A percentile compares a stretch with the other conserved stretches of the same genome.
phyloP scores from a whole-genome alignment of 2,329 filamentous ascomycete species.

The Eutypa lata region DNA sequence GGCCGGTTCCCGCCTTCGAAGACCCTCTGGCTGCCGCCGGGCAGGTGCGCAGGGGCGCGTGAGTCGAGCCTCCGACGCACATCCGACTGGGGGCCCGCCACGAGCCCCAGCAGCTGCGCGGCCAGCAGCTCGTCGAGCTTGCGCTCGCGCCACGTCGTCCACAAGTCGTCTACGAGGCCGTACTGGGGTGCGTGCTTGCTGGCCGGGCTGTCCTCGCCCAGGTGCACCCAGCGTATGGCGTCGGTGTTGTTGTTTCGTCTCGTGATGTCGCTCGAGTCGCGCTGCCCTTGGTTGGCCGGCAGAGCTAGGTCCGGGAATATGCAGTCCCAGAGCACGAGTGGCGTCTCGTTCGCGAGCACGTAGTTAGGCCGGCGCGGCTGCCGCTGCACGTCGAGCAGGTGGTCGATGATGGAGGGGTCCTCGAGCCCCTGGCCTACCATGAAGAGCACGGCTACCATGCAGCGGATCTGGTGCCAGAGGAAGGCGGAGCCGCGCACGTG shows the following conservation, averaged over 20 bases:
- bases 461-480: slow-evolving; percentile 95
- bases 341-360: slow-evolving; percentile 84
- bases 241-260: slow-evolving; percentile 49
- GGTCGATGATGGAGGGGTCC: slow-evolving; percentile 65
- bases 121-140: slow-evolving; percentile 91
- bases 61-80: slow-evolving; percentile 14
- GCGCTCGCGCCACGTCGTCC: slow-evolving; percentile 76
- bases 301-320: slow-evolving; percentile 62
- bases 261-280: slow-evolving; percentile 23
- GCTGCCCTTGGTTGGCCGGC: slow-evolving; percentile 26
- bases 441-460: slow-evolving; percentile 92
- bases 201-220: slow-evolving; percentile 61
- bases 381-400: slow-evolving; percentile 69
- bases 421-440: slow-evolving; percentile 87
- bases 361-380: slow-evolving; percentile 80
- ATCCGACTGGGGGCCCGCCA: slow-evolving; percentile 36
- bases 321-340: slow-evolving; percentile 94
- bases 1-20: slow-evolving; percentile 56
- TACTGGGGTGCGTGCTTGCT: slow-evolving; percentile 59
- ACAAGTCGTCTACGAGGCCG: slow-evolving; percentile 71
- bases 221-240: slow-evolving; percentile 73
- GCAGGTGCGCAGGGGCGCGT: slow-evolving; percentile 1
- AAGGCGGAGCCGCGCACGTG: slow-evolving; percentile 88
- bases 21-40: slow-evolving; percentile 28
- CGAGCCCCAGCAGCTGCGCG: slow-evolving; percentile 66